Evolutionary conservation across 495 filamentous ascomycete genomes (phyloP).

Genomic region (Trichoderma erinaceum): DNA sequence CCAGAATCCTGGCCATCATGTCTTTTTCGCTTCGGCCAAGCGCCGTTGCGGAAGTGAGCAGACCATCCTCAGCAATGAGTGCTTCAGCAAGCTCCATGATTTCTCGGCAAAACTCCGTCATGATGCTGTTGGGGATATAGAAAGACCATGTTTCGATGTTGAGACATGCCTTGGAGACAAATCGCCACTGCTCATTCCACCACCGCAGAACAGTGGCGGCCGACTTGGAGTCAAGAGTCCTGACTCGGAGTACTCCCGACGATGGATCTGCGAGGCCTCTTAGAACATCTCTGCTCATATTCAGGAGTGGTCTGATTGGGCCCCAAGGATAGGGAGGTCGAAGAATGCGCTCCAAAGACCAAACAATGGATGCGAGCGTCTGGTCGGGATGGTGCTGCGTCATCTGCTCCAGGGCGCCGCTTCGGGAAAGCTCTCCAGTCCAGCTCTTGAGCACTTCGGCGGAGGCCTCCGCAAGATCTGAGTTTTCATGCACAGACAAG

Average conservation of each 20-base stretch:
- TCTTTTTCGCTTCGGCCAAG: slow-evolving; percentile 37
- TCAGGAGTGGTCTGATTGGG: slow-evolving; percentile 63
- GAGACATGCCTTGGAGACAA: slow-evolving; percentile 71
- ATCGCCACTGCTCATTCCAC: slow-evolving; percentile 78
- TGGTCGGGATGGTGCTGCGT: slow-evolving; percentile 44
- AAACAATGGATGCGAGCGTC: slow-evolving; percentile 8
- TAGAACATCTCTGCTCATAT: slow-evolving; percentile 67
- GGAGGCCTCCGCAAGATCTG: slow-evolving; percentile 63
- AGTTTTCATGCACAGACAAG: slow-evolving; percentile 60
- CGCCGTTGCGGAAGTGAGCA: slow-evolving; percentile 55
- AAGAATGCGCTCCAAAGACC: slow-evolving; percentile 37
- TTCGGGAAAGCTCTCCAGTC: slow-evolving; percentile 60
- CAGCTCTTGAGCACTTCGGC: slow-evolving; percentile 74
- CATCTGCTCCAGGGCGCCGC: slow-evolving; percentile 68
- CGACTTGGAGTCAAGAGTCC: slow-evolving; percentile 53
- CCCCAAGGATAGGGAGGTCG: slow-evolving; percentile 45
- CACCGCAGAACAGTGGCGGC: slow-evolving; percentile 59
- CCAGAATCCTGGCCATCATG: slow-evolving; percentile 50
- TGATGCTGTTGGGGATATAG: slow-evolving; percentile 58
- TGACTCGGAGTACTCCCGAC: slow-evolving; percentile 69
- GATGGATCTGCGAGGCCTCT: slow-evolving; percentile 76
- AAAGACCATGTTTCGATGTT: slow-evolving; percentile 75
- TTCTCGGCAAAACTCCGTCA: slow-evolving; percentile 90
- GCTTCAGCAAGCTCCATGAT: slow-evolving; percentile 87
- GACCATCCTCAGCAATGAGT: slow-evolving; percentile 73